phyloP scores from a whole-genome alignment of 371 early-diverging fungal species.

The Mucor indicus region DNA sequence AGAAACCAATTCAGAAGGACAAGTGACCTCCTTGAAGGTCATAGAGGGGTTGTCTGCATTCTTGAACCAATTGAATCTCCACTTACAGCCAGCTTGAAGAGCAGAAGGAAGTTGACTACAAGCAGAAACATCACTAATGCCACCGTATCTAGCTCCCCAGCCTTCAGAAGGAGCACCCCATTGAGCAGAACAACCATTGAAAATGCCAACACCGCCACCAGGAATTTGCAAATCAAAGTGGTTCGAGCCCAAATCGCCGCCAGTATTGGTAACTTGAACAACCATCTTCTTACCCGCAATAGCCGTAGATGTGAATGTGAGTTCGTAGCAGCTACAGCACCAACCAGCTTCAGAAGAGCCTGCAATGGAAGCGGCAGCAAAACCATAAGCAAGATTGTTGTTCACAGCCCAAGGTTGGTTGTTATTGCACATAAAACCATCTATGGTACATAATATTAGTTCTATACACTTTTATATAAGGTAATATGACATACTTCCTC shows the following conservation, averaged over 20 bases:
- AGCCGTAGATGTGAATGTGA: slow-evolving; percentile 36
- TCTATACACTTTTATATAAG: not conserved
- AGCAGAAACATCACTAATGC: slow-evolving; percentile 22
- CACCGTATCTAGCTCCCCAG: slow-evolving; percentile 47
- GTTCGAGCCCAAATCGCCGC: slow-evolving; percentile 36
- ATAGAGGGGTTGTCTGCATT: slow-evolving; percentile 40
- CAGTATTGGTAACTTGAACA: slow-evolving; percentile 50
- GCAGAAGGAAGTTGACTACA: slow-evolving; percentile 32
- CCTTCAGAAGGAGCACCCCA: slow-evolving; percentile 31
- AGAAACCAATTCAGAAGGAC: slow-evolving; percentile 28
- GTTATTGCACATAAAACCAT: slow-evolving; percentile 40
- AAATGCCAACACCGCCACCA: slow-evolving; percentile 49
- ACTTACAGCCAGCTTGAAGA: slow-evolving; percentile 44
- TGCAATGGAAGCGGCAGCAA: slow-evolving; percentile 40
- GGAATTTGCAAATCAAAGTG: slow-evolving; percentile 51
- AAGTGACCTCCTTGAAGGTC: slow-evolving; percentile 39
- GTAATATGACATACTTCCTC: slow-evolving; percentile 18
- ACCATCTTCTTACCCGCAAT: slow-evolving; percentile 41
- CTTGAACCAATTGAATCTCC: slow-evolving; percentile 42
- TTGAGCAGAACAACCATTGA: slow-evolving; percentile 39
- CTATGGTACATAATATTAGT: not conserved
- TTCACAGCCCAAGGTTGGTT: slow-evolving; percentile 44
- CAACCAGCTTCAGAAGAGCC: slow-evolving; percentile 26
- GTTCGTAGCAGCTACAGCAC: slow-evolving; percentile 48
- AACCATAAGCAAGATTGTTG: slow-evolving; percentile 41